Base-by-base conservation (phyloP, 805 yeast genomes). In the Sugiyamaella qingdaonensis region DNA sequence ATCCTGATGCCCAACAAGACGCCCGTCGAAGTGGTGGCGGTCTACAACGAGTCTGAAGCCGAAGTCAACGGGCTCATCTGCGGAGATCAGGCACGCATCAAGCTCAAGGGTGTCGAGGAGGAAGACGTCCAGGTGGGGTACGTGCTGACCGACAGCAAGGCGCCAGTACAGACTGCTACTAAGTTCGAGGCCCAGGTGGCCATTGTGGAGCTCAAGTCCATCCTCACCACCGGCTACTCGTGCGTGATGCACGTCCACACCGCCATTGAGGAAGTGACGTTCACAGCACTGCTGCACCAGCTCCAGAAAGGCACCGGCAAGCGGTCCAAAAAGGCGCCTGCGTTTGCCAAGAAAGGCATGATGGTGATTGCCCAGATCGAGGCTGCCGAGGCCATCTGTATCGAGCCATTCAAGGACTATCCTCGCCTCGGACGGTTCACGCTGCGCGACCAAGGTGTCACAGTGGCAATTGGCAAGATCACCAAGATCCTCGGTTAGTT, bases 161-260 rank as follows among this genome's bases (percentile, higher is more conserved):
- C 82, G 67, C 99, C 99, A 39, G 95, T 94, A 46, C 88, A 87
- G 67, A 88, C 95, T 31, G 95, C 88, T 44, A 86, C 95, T 21
- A 81, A 78, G 62, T 94, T 94, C 68, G 96, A 89, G 74, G 98
- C 98, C 4, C 96, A 92, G 73, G 81, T 94, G 59, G 98, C 97
- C 52, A 88, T 94, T 73, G 97, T 94, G 54, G 99, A 94, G 75
- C 82, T 94, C 72, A 90, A 88, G 74, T 86, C 96, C 16, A 94
- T 94, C 66, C 77, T 94, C 66, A 88, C 99, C 3, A 84, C 95
- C 49, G 99, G 99, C 53, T 94, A 84, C 77, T 84, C 97, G 11
- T 94, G 98, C 80, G 97, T 94, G 52, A 92, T 94, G 97, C 99
- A 94, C 68, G 86, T 94, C 63, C 99, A 94, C 76, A 89, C 98